phyloP scores from a whole-genome alignment of 257 asterid genomes.

The Salvia miltiorrhiza region DNA sequence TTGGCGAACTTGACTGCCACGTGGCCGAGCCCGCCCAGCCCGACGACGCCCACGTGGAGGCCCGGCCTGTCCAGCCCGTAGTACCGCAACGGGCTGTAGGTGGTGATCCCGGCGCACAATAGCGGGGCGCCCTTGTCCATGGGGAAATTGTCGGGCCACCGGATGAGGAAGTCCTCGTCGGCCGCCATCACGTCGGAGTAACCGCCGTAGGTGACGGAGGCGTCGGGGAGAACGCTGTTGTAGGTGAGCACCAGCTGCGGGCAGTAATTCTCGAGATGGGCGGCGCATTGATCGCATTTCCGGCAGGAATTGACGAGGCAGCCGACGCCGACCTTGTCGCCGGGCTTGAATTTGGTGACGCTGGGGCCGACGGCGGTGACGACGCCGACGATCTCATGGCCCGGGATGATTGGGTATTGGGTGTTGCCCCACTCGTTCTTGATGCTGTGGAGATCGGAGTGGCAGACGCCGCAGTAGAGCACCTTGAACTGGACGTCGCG shows the following conservation, averaged over 20 bases:
- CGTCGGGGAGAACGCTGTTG: conserved; percentile 30
- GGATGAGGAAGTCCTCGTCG: conserved; percentile 28
- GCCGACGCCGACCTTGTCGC: conserved; percentile 42
- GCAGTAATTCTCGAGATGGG: conserved; percentile 38
- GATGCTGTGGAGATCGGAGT: conserved; percentile 35
- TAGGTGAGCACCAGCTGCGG: conserved; percentile 18
- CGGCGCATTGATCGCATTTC: conserved; percentile 29
- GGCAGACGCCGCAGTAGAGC: conserved; percentile 43
- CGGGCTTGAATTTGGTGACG: conserved; percentile 27
- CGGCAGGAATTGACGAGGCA: conserved; percentile 37
- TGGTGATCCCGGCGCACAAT: conserved; percentile 43
- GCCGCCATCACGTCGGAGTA: conserved; percentile 38
- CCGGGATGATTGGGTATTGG: conserved; percentile 39
- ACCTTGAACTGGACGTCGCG: conserved; percentile 35
- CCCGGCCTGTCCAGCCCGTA: conserved; percentile 39
- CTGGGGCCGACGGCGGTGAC: conserved; percentile 38
- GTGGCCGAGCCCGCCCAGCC: conserved; percentile 51
- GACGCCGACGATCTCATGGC: conserved; percentile 41
- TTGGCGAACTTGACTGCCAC: conserved; percentile 41
- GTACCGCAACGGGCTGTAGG: conserved; percentile 33
- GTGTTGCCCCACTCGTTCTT: conserved; percentile 32
- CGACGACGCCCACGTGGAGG: conserved; percentile 33
- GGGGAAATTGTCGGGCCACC: conserved; percentile 38
- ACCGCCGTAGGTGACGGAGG: conserved; percentile 35
- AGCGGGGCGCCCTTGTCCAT: conserved; percentile 36